A percentile compares a stretch with the other conserved stretches of the same genome.
Evolutionary conservation across 2,329 filamentous ascomycete genomes (phyloP).

Genomic region (Pseudogymnoascus verrucosus): DNA sequence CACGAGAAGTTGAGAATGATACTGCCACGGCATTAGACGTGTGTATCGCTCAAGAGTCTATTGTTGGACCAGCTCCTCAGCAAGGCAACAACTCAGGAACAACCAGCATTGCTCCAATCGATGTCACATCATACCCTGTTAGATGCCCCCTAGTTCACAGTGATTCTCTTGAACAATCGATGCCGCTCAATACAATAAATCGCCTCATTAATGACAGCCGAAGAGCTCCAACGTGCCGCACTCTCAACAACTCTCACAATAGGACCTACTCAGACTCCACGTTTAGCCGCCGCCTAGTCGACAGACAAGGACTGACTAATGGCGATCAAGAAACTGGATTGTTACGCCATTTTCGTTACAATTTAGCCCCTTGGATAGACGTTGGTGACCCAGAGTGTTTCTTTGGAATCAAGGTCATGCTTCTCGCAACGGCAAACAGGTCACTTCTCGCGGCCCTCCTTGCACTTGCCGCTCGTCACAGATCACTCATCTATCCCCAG

Average conservation of each 20-base stretch:
- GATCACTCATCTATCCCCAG: not conserved
- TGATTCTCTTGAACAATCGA: not conserved
- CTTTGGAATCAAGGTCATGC: constrained; percentile 6
- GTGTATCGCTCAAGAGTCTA: not conserved
- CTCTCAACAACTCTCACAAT: constrained; percentile 19
- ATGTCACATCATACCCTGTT: not conserved
- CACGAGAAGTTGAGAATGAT: not conserved
- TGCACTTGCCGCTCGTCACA: not conserved
- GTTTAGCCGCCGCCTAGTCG: constrained; percentile 19
- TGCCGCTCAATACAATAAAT: not conserved
- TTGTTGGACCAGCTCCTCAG: not conserved
- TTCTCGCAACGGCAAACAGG: not conserved
- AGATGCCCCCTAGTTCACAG: not conserved
- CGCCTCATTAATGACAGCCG: not conserved
- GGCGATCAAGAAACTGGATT: not conserved
- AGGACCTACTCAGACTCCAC: constrained; percentile 18
- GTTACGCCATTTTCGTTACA: constrained; percentile 8
- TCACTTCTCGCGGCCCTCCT: not conserved
- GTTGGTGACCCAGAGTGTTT: constrained; percentile 2
- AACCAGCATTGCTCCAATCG: not conserved
- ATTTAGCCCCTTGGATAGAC: constrained; percentile 12
- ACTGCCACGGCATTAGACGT: not conserved
- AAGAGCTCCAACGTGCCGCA: not conserved
- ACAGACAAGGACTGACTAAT: not conserved
- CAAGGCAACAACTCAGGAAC: not conserved